A percentile compares a stretch with the other conserved stretches of the same genome.
Conservation (phyloP, 129 eudicot genomes). For the Flaveria brownii region DNA sequence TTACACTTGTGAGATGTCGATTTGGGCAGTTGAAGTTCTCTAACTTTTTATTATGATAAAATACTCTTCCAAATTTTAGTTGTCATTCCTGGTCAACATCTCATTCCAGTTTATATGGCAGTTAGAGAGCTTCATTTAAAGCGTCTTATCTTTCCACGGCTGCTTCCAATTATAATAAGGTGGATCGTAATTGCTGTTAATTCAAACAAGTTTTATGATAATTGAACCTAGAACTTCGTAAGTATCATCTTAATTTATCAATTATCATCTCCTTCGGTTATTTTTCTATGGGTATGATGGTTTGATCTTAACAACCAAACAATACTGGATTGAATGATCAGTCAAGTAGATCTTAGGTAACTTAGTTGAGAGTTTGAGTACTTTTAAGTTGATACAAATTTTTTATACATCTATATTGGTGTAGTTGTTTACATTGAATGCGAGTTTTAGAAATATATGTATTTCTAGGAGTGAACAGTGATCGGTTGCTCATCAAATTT, state of each 20-base stretch:
- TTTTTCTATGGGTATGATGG: not conserved
- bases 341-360: slow-evolving; percentile 3
- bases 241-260: not conserved
- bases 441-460: not conserved
- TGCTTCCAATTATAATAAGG: not conserved
- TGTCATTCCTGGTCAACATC: not conserved
- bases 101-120: not conserved
- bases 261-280: not conserved
- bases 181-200: not conserved
- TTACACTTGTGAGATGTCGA: slow-evolving; percentile 4
- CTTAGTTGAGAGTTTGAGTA: too few relatives aligned
- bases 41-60: too few relatives aligned
- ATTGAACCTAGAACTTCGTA: not conserved
- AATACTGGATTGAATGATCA: not conserved
- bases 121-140: too few relatives aligned
- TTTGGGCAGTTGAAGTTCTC: not conserved
- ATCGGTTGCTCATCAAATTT: slow-evolving; percentile 2
- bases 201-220: not conserved
- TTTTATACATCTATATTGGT: not conserved
- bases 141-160: not conserved
- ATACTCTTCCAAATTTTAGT: not conserved
- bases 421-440: not conserved
- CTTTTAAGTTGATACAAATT: not conserved
- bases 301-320: not conserved
- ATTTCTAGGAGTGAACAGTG: not conserved